These are phyloP conservation scores for Phytophthora syringae DNA, from an alignment of 352 stramenopile species.

Conservation along the genomic window DNA sequence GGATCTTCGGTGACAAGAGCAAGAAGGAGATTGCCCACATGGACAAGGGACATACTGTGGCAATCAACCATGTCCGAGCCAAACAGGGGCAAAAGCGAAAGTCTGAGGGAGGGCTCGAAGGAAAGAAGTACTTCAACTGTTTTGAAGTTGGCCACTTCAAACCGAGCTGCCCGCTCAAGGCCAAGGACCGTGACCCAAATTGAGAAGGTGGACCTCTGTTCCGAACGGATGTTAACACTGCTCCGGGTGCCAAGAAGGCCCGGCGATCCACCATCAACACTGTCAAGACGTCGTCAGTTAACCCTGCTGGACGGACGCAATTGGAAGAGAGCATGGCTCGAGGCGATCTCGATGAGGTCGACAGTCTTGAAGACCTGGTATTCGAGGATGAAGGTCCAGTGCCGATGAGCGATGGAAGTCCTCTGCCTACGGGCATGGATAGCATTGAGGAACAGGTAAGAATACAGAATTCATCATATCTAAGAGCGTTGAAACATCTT, in stretches of 20 bases:
- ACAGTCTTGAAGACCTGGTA: conserved; percentile 2
- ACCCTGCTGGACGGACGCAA: not conserved
- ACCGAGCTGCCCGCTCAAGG: not conserved
- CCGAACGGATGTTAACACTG: conserved; percentile 11
- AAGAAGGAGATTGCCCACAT: conserved; percentile 10
- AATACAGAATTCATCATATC: conserved; percentile 1
- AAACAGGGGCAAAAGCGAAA: conserved; percentile 7
- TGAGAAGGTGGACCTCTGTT: conserved; percentile 3
- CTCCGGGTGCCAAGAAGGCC: conserved; percentile 2
- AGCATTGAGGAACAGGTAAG: conserved; percentile 13
- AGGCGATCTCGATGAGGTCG: not conserved
- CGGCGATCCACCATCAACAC: conserved; percentile 19
- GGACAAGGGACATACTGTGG: not conserved
- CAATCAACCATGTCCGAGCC: not conserved
- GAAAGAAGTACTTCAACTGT: conserved; percentile 13
- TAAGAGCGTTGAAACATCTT: conserved; percentile 8
- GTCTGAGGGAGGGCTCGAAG: not conserved
- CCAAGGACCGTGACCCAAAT: conserved; percentile 1
- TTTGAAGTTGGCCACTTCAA: conserved; percentile 13
- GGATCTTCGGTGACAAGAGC: conserved; percentile 10
- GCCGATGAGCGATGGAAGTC: no score
- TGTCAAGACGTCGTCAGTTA: not conserved
- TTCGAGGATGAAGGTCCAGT: no score
- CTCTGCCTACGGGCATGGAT: conserved; percentile 5
- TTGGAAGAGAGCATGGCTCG: not conserved